phyloP scores from a whole-genome alignment of 176 grass and related monocot genomes.

The Raddia guianensis region DNA sequence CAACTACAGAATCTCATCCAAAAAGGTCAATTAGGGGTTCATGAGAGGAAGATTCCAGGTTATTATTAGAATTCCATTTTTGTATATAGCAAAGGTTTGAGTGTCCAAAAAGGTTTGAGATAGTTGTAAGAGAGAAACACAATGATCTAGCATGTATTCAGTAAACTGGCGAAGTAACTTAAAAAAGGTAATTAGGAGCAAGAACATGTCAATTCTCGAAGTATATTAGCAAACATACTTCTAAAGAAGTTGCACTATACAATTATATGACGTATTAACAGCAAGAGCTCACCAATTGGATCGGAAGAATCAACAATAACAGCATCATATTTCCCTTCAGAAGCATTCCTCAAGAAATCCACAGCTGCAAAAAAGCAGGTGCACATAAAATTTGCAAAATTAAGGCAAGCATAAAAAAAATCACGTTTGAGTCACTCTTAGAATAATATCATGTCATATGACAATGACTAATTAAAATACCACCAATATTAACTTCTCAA shows the following conservation, averaged over 20 bases:
- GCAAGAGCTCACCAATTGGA: constrained; percentile 70
- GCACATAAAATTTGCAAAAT: constrained; percentile 18
- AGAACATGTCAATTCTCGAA: no score
- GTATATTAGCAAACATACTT: not conserved
- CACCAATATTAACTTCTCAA: constrained; percentile 6
- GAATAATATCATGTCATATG: not conserved
- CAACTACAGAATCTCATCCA: no score
- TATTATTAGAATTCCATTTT: no score
- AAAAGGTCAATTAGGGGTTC: no score
- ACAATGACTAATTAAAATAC: not conserved
- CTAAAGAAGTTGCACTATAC: not conserved
- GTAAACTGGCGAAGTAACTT: not conserved
- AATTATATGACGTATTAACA: not conserved
- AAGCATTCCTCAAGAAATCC: constrained; percentile 65
- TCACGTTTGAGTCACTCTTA: constrained; percentile 8
- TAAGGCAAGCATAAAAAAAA: not conserved
- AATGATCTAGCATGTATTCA: not conserved
- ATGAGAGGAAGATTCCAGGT: no score
- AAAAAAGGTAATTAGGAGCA: not conserved
- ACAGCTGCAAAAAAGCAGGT: constrained; percentile 68
- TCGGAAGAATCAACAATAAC: constrained; percentile 96
- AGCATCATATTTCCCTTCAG: constrained; percentile 90
- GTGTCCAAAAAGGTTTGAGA: no score
- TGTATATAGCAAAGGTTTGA: no score
- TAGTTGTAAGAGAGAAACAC: no score